phyloP scores from a whole-genome alignment of 441 rosid genomes.

The Arabidopsis lyrata region DNA sequence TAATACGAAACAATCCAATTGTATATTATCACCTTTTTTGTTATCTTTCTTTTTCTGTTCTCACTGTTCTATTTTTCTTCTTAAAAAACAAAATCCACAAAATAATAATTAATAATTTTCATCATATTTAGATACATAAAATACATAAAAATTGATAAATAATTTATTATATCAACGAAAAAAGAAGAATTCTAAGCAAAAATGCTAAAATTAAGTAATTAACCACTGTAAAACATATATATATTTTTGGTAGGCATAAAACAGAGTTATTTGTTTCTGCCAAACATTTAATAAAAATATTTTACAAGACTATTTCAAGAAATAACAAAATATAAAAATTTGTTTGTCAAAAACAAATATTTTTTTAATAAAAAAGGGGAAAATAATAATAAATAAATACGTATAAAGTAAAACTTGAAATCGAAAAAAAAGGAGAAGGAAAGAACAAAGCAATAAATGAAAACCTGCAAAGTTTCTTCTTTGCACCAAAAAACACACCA shows the following conservation, averaged over 20 bases:
- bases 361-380: not conserved
- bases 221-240: not conserved
- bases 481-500: conserved; percentile 46
- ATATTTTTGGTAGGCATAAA: too few relatives aligned
- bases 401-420: conserved; percentile 1
- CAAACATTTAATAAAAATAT: not conserved
- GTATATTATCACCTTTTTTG: not conserved
- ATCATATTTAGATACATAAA: not conserved
- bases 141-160: not conserved
- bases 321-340: too few relatives aligned
- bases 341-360: not conserved
- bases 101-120: not conserved
- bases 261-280: not conserved
- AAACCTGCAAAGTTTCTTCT: conserved; percentile 47
- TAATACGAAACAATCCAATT: not conserved
- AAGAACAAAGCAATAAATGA: conserved; percentile 56
- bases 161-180: not conserved
- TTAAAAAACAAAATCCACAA: not conserved
- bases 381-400: not conserved
- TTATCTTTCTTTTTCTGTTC: not conserved
- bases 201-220: not conserved
- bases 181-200: not conserved
- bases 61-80: not conserved
- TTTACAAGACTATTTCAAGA: not conserved
- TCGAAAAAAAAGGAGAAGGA: not conserved